These are phyloP conservation scores for Brassica incana DNA, from an alignment of 345 rosid species.

Conservation along the genomic window DNA sequence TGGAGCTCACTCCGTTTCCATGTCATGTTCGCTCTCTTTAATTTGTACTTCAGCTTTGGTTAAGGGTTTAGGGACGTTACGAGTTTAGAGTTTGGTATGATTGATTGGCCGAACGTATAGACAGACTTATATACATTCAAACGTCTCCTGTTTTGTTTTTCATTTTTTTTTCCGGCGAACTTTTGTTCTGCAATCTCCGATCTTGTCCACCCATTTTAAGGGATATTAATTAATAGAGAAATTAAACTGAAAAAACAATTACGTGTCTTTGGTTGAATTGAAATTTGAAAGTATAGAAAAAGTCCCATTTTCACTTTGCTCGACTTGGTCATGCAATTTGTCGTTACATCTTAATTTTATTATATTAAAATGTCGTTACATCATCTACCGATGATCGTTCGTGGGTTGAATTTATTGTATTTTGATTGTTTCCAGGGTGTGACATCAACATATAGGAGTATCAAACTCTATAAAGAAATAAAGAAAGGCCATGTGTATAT, in stretches of 20 bases:
- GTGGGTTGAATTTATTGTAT: neutral
- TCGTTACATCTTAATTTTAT: too few relatives aligned
- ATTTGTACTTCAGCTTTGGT: neutral
- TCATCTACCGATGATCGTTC: neutral
- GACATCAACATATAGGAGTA: conserved; percentile 82
- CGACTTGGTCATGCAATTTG: too few relatives aligned
- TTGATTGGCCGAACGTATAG: neutral
- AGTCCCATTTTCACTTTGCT: too few relatives aligned
- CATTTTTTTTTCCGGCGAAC: neutral
- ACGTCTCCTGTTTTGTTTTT: neutral
- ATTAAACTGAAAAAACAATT: too few relatives aligned
- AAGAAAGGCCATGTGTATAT: conserved; percentile 57
- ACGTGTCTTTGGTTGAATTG: too few relatives aligned
- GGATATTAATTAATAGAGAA: neutral
- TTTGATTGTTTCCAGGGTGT: conserved; percentile 46
- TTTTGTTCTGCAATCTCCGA: neutral
- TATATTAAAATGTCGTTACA: too few relatives aligned
- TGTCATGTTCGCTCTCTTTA: neutral
- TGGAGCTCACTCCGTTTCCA: neutral
- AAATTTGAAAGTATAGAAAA: too few relatives aligned
- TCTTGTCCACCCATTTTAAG: neutral
- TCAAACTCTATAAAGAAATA: conserved; percentile 69
- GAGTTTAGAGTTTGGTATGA: neutral
- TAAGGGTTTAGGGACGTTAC: neutral
- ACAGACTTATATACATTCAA: neutral